phyloP scores from a whole-genome alignment of 306 rosid genomes.

The Luffa acutangula region DNA sequence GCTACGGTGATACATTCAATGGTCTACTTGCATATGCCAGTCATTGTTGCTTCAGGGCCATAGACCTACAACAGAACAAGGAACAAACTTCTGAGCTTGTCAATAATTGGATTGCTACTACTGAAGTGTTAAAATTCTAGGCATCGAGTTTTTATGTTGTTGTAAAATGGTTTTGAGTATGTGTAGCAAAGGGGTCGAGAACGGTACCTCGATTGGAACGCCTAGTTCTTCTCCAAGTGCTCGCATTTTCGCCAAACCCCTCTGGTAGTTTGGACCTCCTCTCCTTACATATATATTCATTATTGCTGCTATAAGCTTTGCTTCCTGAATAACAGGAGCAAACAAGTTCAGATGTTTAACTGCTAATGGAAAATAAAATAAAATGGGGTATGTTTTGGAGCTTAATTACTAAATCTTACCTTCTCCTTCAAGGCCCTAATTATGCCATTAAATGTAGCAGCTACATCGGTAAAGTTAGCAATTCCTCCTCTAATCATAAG shows the following conservation, averaged over 20 bases:
- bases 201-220: constrained; percentile 76
- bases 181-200: neutral
- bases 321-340: too few species aligned
- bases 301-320: constrained; percentile 71
- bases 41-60: constrained; percentile 17
- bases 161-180: neutral
- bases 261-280: constrained; percentile 99
- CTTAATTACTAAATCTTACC: constrained; percentile 26
- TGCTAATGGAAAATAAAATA: neutral
- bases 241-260: constrained; percentile 75
- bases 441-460: constrained; percentile 90
- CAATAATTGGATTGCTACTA: neutral
- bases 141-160: neutral
- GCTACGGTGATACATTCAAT: constrained; percentile 12
- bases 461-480: constrained; percentile 93
- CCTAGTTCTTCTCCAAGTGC: constrained; percentile 79
- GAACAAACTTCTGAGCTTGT: neutral
- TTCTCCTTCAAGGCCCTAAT: constrained; percentile 90
- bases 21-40: constrained; percentile 11
- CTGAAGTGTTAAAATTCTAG: neutral
- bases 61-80: neutral
- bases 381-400: neutral
- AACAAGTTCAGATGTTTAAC: neutral
- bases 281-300: constrained; percentile 87
- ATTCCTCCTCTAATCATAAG: constrained; percentile 96